Percentiles rank a stretch among this genome's conserved stretches.
These are phyloP conservation scores for Nidula niveotomentosa DNA, from an alignment of 1,284 basidiomycete genomes.

Conservation along the genomic window DNA sequence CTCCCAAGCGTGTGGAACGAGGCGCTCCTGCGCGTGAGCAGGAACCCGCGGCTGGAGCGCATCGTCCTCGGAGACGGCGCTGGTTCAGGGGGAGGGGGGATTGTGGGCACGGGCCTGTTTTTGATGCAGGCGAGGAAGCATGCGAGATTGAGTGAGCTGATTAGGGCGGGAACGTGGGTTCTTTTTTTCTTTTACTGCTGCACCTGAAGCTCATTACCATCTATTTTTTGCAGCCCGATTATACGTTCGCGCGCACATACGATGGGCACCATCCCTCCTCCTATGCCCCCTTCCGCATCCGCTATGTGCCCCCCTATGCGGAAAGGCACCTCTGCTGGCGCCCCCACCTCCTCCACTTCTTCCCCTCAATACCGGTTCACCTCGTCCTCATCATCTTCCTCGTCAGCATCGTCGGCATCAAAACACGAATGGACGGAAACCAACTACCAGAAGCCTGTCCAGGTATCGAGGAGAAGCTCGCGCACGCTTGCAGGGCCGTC, in stretches of 20 bases:
- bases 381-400: too few relatives aligned
- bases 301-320: not conserved
- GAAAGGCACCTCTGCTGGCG: not conserved
- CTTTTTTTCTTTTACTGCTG: not conserved
- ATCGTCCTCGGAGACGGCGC: constrained; percentile 35
- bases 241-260: not conserved
- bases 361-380: too few relatives aligned
- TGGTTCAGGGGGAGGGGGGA: constrained; percentile 7
- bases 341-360: not conserved
- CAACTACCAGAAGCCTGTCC: too few relatives aligned
- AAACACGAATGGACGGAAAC: too few relatives aligned
- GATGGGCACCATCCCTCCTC: not conserved
- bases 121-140: constrained; percentile 45
- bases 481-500: too few relatives aligned
- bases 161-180: constrained; percentile 43
- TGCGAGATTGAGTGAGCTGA: constrained; percentile 37
- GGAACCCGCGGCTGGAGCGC: constrained; percentile 38
- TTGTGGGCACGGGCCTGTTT: constrained; percentile 41
- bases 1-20: constrained; percentile 50
- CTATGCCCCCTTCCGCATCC: not conserved
- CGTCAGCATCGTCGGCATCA: too few relatives aligned
- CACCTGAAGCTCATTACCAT: not conserved
- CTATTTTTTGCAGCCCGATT: not conserved
- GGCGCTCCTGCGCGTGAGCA: constrained; percentile 38
- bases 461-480: too few relatives aligned